Evolutionary conservation across 2,329 filamentous ascomycete species (phyloP), one percentile per base, ranked within the genome.

Genomic region (Aspergillus thermomutatus): DNA sequence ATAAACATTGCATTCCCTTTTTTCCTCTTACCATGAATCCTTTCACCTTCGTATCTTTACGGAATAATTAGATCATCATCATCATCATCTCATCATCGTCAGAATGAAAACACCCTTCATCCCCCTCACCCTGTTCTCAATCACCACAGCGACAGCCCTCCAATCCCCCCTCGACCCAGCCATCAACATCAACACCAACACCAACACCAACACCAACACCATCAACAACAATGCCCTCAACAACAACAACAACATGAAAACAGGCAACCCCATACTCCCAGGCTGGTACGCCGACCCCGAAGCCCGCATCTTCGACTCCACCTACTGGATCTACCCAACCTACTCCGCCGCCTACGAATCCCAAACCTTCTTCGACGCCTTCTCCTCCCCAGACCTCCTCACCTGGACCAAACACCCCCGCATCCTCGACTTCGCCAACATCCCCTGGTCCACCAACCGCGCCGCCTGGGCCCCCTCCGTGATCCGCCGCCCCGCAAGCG

Each of bases 241-340:
- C n/a, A 49, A 21, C 11, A 6, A 21, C 10, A 23, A 21, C 7
- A 49, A 28, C 10, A 48, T 19, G 6, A 45, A 37, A 25, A 14
- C 57, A 40, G 68, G 69, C 41, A 82, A 82, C 54, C 80, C 80
- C 5, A 76, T 82, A 52, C 71, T 81, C 25, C 69, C 75, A 1
- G 78, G 79, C 51, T 80, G 78, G 77, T 82, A 82, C 61, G 80
- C 79, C 7, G 80, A 82, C 55, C 80, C 80, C 0, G 80, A 81
- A 64, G 77, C 71, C 26, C 77, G 75, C 52, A 75, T 77, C 65
- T 82, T 80, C 67, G 65, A 77, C 17, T 68, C 66, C 27, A 62
- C 73, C 41, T 81, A 79, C 66, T 82, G 77, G 77, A 75, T 82
- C 25, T 82, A 75, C 62, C 77, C 80, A 5, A 82, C 79, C 2